Evolutionary conservation across 305 asterid genomes (phyloP).

Genomic region (Striga hermonthica): DNA sequence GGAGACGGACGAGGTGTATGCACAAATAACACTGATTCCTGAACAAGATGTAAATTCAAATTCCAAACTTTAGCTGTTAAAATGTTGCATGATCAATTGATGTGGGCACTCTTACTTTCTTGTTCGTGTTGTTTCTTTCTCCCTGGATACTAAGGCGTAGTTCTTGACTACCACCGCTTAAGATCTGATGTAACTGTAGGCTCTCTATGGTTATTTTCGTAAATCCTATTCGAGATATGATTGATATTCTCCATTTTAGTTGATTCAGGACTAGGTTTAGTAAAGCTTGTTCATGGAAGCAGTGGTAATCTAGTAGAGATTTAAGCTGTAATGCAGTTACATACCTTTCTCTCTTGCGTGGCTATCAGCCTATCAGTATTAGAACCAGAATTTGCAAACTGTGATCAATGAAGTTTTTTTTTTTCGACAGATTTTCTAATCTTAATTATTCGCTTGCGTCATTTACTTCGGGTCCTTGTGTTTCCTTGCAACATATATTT

Average conservation of each 20-base stretch:
- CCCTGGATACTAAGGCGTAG: neutral
- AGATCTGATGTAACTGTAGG: neutral
- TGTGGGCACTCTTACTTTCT: neutral
- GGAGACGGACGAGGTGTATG: conserved; percentile 92
- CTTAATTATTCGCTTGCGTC: neutral
- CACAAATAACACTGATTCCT: conserved; percentile 82
- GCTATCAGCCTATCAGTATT: too few species aligned
- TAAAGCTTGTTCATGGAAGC: neutral
- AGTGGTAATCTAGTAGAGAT: neutral
- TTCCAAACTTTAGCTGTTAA: conserved; percentile 20
- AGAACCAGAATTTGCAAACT: too few species aligned
- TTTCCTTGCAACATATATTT: neutral
- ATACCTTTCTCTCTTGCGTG: too few species aligned
- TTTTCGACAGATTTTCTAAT: too few species aligned
- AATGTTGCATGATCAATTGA: neutral
- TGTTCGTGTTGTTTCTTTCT: neutral
- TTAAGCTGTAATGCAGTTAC: too few species aligned
- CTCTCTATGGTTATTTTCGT: neutral
- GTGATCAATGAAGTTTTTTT: too few species aligned
- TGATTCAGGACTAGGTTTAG: neutral
- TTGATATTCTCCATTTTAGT: neutral
- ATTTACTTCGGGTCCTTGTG: neutral
- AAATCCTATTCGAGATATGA: neutral
- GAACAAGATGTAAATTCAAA: conserved; percentile 60
- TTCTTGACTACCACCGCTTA: neutral